phyloP scores from a whole-genome alignment of 257 asterid species.

The Gardenia jasminoides region DNA sequence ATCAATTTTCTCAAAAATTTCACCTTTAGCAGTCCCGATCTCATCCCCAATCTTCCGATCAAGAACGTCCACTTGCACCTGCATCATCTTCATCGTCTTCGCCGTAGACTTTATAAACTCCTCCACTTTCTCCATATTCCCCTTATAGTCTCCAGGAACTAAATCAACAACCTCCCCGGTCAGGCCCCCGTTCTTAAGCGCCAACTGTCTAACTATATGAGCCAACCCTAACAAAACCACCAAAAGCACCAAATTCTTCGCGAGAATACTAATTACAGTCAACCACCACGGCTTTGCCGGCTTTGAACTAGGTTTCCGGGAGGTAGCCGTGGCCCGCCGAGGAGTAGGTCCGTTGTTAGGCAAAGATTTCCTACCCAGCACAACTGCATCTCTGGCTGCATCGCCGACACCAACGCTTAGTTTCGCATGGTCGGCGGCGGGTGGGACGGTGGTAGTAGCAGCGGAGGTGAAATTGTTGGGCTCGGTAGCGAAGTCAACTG shows the following conservation, averaged over 20 bases:
- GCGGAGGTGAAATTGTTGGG: slow-evolving; percentile 23
- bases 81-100: slow-evolving; percentile 62
- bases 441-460: slow-evolving; percentile 27
- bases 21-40: slow-evolving; percentile 45
- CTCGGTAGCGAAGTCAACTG: slow-evolving; percentile 34
- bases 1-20: slow-evolving; percentile 49
- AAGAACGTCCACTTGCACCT: slow-evolving; percentile 72
- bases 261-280: slow-evolving; percentile 51
- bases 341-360: slow-evolving; percentile 15
- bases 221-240: slow-evolving; percentile 47
- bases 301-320: slow-evolving; percentile 38
- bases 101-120: slow-evolving; percentile 41
- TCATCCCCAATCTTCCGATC: slow-evolving; percentile 54
- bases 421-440: slow-evolving; percentile 26
- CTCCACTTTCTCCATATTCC: slow-evolving; percentile 57
- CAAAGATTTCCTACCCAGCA: slow-evolving; percentile 31
- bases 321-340: neutral
- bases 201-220: slow-evolving; percentile 50
- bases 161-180: neutral
- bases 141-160: slow-evolving; percentile 49
- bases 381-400: slow-evolving; percentile 31
- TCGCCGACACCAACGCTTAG: slow-evolving; percentile 42
- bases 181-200: slow-evolving; percentile 11
- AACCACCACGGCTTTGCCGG: slow-evolving; percentile 64
- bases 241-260: slow-evolving; percentile 55